Conservation (phyloP, 2,329 filamentous ascomycete species). For the Penicillium sp. region DNA sequence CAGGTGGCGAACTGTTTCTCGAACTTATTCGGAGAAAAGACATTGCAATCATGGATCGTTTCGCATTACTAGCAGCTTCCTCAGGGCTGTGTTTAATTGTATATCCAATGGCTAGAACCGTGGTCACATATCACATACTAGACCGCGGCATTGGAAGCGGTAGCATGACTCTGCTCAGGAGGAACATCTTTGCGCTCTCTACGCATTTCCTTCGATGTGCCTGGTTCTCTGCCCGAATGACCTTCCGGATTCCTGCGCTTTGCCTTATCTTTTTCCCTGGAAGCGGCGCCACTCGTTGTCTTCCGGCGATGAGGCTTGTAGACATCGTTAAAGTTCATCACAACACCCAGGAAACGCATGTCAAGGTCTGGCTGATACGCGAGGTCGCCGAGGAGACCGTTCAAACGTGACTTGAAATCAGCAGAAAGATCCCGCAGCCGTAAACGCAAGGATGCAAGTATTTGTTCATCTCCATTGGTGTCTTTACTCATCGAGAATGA, state of each 20-base stretch:
- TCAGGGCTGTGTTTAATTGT: too few species aligned
- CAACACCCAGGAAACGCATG: conserved; percentile 89
- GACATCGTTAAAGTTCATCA: conserved; percentile 99
- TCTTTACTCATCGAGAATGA: conserved; percentile 39
- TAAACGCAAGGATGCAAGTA: conserved; percentile 69
- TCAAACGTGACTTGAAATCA: conserved; percentile 72
- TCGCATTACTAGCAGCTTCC: conserved; percentile 9
- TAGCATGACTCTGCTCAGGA: conserved; percentile 5
- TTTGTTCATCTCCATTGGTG: conserved; percentile 48
- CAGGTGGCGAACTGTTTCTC: too few species aligned
- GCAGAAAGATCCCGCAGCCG: conserved; percentile 65
- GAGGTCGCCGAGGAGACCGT: conserved; percentile 78
- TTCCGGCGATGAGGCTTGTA: conserved; percentile 71
- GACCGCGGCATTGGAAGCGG: conserved; percentile 2
- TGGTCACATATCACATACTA: too few species aligned
- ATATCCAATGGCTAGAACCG: too few species aligned
- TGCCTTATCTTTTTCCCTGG: conserved; percentile 32
- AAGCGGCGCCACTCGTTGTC: conserved; percentile 25
- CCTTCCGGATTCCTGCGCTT: conserved; percentile 22
- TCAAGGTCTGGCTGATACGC: conserved; percentile 91
- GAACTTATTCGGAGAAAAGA: too few species aligned
- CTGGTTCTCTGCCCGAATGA: conserved; percentile 19
- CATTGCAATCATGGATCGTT: conserved; percentile 11
- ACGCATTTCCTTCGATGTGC: conserved; percentile 19
- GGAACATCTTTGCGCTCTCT: conserved; percentile 24